phyloP scores from a whole-genome alignment of 2,329 filamentous ascomycete species.

The Xylariaceae sp. region DNA sequence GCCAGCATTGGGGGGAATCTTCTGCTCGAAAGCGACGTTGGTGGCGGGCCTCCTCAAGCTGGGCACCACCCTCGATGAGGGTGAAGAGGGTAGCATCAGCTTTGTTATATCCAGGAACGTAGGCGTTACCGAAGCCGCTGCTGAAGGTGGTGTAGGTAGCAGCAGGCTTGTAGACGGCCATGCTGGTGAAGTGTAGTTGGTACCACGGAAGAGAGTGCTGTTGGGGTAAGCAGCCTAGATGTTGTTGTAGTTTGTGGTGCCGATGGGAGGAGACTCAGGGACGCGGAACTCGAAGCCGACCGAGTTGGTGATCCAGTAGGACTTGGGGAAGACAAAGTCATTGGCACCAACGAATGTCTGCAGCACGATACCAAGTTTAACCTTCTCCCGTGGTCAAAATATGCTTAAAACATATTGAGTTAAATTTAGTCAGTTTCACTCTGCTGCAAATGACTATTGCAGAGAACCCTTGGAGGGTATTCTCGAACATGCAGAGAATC shows the following conservation, averaged over 20 bases:
- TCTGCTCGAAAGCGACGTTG: conserved; percentile 14
- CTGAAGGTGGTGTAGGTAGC: conserved; percentile 13
- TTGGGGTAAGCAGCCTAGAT: conserved; percentile 12
- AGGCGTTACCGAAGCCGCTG: conserved; percentile 7
- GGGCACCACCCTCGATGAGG: conserved; percentile 10
- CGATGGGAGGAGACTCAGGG: conserved; percentile 8
- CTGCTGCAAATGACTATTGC: too few relatives aligned
- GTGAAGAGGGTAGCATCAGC: conserved; percentile 1
- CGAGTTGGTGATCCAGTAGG: conserved; percentile 11
- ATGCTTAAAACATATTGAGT: too few relatives aligned
- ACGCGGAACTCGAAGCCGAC: conserved; percentile 15
- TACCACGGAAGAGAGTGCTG: conserved; percentile 14
- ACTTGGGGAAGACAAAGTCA: conserved; percentile 12
- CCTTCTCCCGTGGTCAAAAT: too few relatives aligned
- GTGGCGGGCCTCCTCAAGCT: conserved; percentile 5
- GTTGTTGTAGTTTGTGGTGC: conserved; percentile 10
- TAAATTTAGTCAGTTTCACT: too few relatives aligned
- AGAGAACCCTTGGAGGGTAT: too few relatives aligned
- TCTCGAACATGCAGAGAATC: too few relatives aligned
- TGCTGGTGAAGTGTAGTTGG: conserved; percentile 16
- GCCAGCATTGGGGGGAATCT: conserved; percentile 7
- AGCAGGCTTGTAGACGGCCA: conserved; percentile 13
- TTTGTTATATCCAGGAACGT: conserved; percentile 12
- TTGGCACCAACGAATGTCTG: conserved; percentile 11
- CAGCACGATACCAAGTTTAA: conserved; percentile 15